phyloP scores from a whole-genome alignment of 257 asterid species.

The Nicotiana knightiana region DNA sequence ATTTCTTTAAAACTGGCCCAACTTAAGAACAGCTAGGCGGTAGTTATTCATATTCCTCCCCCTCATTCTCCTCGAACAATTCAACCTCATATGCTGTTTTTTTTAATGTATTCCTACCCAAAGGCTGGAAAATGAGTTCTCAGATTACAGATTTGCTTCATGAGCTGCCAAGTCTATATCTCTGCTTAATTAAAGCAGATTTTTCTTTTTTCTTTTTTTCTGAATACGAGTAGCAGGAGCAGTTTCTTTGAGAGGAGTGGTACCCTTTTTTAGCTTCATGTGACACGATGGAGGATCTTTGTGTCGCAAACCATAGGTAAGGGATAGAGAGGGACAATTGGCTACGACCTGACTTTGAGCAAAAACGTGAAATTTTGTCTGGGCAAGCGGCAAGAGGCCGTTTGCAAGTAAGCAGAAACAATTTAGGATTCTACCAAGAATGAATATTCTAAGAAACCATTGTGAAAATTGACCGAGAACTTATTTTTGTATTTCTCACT shows the following conservation, averaged over 20 bases:
- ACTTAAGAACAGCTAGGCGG: too few species aligned
- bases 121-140: background rate
- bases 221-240: background rate
- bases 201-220: background rate
- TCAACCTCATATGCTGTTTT: too few species aligned
- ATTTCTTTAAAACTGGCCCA: too few species aligned
- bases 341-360: background rate
- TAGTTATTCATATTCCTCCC: too few species aligned
- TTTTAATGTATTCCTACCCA: too few species aligned
- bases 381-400: background rate
- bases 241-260: background rate
- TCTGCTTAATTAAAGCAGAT: background rate
- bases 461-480: background rate
- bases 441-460: background rate
- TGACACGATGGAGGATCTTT: background rate
- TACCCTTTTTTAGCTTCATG: background rate
- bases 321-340: background rate
- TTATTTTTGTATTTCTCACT: background rate
- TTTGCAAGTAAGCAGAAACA: background rate
- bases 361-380: slow-evolving; percentile 1
- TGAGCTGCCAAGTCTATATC: background rate
- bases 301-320: background rate
- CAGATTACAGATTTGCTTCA: background rate
- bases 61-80: too few species aligned
- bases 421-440: background rate